Percentiles rank a stretch among this genome's conserved stretches.
These are phyloP conservation scores for Fusarium anthophilum DNA, from an alignment of 2,329 filamentous ascomycete genomes.

Conservation along the genomic window DNA sequence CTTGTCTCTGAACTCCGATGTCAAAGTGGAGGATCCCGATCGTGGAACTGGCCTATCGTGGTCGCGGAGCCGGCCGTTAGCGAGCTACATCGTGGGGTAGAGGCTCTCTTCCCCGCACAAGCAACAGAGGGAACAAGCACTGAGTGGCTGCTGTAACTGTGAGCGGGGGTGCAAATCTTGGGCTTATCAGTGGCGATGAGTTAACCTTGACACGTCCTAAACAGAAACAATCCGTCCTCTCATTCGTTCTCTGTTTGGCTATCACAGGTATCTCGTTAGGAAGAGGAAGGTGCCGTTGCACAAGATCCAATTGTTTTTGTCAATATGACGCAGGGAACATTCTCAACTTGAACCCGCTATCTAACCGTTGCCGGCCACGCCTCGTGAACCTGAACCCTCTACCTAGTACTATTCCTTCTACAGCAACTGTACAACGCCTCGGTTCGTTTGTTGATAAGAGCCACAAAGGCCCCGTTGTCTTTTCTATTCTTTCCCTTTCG, in stretches of 20 bases:
- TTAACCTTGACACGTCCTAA: slow-evolving; percentile 16
- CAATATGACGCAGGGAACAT: slow-evolving; percentile 29
- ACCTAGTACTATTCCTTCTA: neutral
- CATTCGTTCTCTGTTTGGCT: slow-evolving; percentile 25
- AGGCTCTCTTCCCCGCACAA: slow-evolving; percentile 34
- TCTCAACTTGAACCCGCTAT: slow-evolving; percentile 30
- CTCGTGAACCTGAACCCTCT: slow-evolving; percentile 19
- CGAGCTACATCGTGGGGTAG: slow-evolving; percentile 37
- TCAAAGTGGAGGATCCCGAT: slow-evolving; percentile 44
- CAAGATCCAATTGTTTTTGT: slow-evolving; percentile 17
- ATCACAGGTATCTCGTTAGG: slow-evolving; percentile 22
- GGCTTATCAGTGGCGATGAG: slow-evolving; percentile 41
- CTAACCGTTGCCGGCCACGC: slow-evolving; percentile 30
- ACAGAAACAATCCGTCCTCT: slow-evolving; percentile 11
- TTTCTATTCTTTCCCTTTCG: neutral
- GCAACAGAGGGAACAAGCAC: neutral
- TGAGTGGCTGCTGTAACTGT: slow-evolving; percentile 6
- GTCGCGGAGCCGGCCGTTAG: slow-evolving; percentile 47
- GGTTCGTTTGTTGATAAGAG: slow-evolving; percentile 34
- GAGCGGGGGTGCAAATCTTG: slow-evolving; percentile 34
- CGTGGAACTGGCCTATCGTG: slow-evolving; percentile 36
- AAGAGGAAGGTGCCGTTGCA: slow-evolving; percentile 30
- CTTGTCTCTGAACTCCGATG: slow-evolving; percentile 27
- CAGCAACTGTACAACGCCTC: slow-evolving; percentile 21
- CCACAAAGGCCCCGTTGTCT: slow-evolving; percentile 11